A percentile compares a stretch with the other conserved stretches of the same genome.
These are phyloP conservation scores for Serendipita indica DNA, from an alignment of 768 basidiomycete species.

Conservation along the genomic window DNA sequence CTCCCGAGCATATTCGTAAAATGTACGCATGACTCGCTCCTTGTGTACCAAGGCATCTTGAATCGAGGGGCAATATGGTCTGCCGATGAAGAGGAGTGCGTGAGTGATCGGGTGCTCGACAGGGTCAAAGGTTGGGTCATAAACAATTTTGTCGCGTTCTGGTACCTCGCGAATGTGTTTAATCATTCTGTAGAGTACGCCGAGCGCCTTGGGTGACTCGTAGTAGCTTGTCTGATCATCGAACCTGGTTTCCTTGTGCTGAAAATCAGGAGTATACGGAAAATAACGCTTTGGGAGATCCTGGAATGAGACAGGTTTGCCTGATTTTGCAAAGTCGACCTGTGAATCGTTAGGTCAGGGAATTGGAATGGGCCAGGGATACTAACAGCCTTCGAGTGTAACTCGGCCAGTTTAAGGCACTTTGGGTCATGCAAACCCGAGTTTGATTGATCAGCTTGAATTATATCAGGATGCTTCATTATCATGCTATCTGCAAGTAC, in stretches of 20 bases:
- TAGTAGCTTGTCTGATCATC: conserved; percentile 10
- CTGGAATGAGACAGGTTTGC: conserved; percentile 9
- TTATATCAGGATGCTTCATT: conserved; percentile 46
- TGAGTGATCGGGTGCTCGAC: background rate
- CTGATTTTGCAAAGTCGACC: conserved; percentile 17
- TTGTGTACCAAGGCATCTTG: background rate
- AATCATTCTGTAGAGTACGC: conserved; percentile 11
- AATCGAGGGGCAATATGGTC: background rate
- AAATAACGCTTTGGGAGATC: conserved; percentile 9
- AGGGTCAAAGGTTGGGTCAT: background rate
- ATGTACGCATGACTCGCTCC: background rate
- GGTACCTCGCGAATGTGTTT: background rate
- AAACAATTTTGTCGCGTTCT: background rate
- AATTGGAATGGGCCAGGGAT: background rate
- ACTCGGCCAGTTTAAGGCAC: conserved; percentile 37
- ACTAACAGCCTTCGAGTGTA: conserved; percentile 26
- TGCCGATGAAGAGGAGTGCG: background rate
- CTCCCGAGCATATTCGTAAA: background rate
- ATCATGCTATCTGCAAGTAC: conserved; percentile 21
- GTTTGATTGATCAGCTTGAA: conserved; percentile 51
- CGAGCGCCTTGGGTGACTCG: conserved; percentile 10
- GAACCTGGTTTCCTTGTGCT: conserved; percentile 11
- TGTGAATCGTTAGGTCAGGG: background rate
- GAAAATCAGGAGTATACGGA: conserved; percentile 1
- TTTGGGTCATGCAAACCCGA: conserved; percentile 34